A percentile compares a stretch with the other conserved stretches of the same genome.
Conservation (phyloP, 2,329 filamentous ascomycete genomes). For the Pseudogymnoascus sp. region DNA sequence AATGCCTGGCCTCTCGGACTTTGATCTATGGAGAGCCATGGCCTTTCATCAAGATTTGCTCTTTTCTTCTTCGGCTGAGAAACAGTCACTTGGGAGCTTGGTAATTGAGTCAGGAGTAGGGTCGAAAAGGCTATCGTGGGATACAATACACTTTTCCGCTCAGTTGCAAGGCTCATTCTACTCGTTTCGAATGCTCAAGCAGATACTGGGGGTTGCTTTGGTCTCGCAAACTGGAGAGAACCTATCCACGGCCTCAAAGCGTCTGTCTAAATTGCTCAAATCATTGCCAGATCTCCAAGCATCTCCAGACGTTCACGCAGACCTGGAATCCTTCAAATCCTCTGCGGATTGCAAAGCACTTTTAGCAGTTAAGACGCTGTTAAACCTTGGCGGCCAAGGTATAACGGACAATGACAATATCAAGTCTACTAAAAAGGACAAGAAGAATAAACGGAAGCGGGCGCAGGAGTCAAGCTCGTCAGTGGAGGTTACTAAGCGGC, state of each 20-base stretch:
- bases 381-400: neutral
- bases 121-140: conserved; percentile 22
- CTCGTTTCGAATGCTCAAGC: conserved; percentile 27
- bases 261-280: neutral
- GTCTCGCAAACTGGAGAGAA: neutral
- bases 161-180: conserved; percentile 27
- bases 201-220: conserved; percentile 19
- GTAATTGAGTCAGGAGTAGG: neutral
- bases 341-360: neutral
- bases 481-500: neutral
- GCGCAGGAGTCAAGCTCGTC: neutral
- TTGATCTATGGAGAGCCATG: conserved; percentile 21
- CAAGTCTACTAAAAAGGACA: neutral
- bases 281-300: neutral
- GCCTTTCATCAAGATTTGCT: conserved; percentile 24
- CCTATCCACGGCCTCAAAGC: neutral
- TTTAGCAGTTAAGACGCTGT: neutral
- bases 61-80: conserved; percentile 20
- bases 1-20: conserved; percentile 12
- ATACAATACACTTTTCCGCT: conserved; percentile 25
- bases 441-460: conserved; percentile 8
- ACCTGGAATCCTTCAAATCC: neutral
- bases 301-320: neutral
- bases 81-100: conserved; percentile 13
- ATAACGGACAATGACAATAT: neutral